These are phyloP conservation scores for Mucor racemosus DNA, from an alignment of 371 early-diverging fungal species.

Conservation along the genomic window DNA sequence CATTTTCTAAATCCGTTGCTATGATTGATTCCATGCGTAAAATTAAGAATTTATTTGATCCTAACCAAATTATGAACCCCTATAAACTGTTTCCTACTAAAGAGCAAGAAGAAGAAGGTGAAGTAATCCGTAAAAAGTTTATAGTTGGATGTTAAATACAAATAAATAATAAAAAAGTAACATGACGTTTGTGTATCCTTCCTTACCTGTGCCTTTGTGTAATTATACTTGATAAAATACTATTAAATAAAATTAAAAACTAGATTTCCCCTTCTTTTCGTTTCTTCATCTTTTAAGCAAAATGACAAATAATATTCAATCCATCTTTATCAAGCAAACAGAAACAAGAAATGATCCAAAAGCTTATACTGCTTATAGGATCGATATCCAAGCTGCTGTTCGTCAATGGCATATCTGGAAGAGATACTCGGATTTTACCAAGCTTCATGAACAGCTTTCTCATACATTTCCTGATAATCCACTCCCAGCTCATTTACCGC, in stretches of 20 bases:
- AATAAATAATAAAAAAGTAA: conserved; percentile 10
- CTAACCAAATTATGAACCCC: conserved; percentile 84
- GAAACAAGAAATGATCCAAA: conserved; percentile 66
- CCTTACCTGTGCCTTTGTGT: neutral
- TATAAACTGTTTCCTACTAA: conserved; percentile 64
- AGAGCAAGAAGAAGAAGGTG: conserved; percentile 28
- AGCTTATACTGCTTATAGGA: conserved; percentile 69
- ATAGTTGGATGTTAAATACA: conserved; percentile 29
- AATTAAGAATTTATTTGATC: conserved; percentile 77
- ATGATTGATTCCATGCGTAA: conserved; percentile 64
- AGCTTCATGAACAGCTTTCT: conserved; percentile 57
- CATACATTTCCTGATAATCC: conserved; percentile 61
- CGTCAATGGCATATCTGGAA: conserved; percentile 86
- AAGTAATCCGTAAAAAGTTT: conserved; percentile 26
- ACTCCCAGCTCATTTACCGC: conserved; percentile 65
- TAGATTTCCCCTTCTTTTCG: neutral
- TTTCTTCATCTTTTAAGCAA: conserved; percentile 25
- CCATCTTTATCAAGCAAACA: conserved; percentile 66
- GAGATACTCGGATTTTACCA: conserved; percentile 82
- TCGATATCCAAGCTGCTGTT: conserved; percentile 78
- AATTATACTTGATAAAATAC: neutral
- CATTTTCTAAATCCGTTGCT: conserved; percentile 59
- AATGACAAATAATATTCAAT: conserved; percentile 48
- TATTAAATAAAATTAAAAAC: neutral
- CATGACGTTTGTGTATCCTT: conserved; percentile 9